A percentile compares a stretch with the other conserved stretches of the same genome.
Evolutionary conservation across 2,329 filamentous ascomycete genomes (phyloP).

Genomic region (Chaetomium sp.): DNA sequence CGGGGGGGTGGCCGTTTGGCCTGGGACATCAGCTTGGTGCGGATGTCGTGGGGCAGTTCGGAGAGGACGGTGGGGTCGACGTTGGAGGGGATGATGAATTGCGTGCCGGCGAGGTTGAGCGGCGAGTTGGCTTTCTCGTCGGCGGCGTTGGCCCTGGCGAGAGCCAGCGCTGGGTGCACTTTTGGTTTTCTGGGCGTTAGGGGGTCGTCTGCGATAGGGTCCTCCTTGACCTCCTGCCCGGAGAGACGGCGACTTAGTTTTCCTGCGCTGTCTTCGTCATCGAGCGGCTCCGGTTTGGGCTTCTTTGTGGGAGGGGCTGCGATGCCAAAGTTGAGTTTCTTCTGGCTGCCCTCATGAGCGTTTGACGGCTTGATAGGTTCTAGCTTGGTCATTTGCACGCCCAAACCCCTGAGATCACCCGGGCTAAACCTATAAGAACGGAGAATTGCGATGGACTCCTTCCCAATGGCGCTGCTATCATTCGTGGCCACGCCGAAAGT

Average conservation of each 20-base stretch:
- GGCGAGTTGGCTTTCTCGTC: conserved; percentile 64
- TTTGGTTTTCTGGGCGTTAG: conserved; percentile 56
- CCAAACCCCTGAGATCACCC: conserved; percentile 89
- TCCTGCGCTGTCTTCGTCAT: conserved; percentile 48
- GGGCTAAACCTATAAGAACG: conserved; percentile 81
- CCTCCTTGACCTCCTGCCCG: conserved; percentile 42
- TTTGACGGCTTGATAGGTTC: conserved; percentile 70
- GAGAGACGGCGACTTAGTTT: conserved; percentile 39
- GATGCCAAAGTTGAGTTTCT: conserved; percentile 70
- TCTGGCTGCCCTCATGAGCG: conserved; percentile 74
- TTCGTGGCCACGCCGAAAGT: conserved; percentile 84
- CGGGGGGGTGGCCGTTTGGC: conserved; percentile 39
- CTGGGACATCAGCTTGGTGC: conserved; percentile 70
- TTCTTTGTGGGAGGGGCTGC: conserved; percentile 46
- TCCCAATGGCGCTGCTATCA: conserved; percentile 67
- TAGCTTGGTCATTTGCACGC: conserved; percentile 90
- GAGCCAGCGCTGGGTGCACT: conserved; percentile 56
- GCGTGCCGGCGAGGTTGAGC: conserved; percentile 80
- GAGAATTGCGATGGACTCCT: conserved; percentile 83
- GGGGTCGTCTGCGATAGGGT: conserved; percentile 60
- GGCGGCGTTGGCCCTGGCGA: conserved; percentile 52
- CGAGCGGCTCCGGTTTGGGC: conserved; percentile 46
- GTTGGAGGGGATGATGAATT: conserved; percentile 87
- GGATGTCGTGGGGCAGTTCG: conserved; percentile 82
- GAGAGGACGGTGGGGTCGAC: conserved; percentile 79